Percentiles rank a stretch among this genome's conserved stretches.
phyloP scores from a whole-genome alignment of 1,284 basidiomycete genomes.

The Tilletiopsis washingtonensis region DNA sequence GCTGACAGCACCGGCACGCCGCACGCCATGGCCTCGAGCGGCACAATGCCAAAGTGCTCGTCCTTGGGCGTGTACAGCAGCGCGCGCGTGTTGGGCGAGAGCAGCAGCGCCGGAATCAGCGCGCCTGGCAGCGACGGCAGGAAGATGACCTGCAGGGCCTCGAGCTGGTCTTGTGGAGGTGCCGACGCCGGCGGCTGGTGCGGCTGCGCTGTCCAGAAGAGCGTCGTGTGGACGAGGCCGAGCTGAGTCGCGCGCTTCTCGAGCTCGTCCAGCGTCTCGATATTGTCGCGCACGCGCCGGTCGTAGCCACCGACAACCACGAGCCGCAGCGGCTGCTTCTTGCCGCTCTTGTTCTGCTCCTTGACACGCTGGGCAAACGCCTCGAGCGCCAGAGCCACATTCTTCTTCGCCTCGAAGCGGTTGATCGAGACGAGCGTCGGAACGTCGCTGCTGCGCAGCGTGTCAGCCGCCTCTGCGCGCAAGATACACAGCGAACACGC shows the following conservation, averaged over 20 bases:
- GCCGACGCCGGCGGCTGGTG: conserved; percentile 41
- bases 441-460: conserved; percentile 49
- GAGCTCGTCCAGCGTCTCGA: conserved; percentile 53
- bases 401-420: conserved; percentile 94
- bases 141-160: conserved; percentile 23
- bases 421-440: conserved; percentile 83
- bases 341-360: conserved; percentile 9
- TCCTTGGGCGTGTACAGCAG: conserved; percentile 89
- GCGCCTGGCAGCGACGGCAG: conserved; percentile 36
- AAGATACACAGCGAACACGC: neutral
- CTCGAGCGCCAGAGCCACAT: conserved; percentile 69
- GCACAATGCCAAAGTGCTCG: conserved; percentile 96
- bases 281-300: conserved; percentile 62
- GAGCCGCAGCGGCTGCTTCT: conserved; percentile 14
- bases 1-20: conserved; percentile 83
- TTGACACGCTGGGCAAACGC: conserved; percentile 57
- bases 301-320: conserved; percentile 64
- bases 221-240: conserved; percentile 50
- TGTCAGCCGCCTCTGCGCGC: neutral
- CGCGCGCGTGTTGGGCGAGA: conserved; percentile 15
- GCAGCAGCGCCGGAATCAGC: conserved; percentile 32
- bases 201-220: conserved; percentile 20
- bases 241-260: conserved; percentile 22
- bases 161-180: conserved; percentile 10
- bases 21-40: conserved; percentile 88